phyloP scores from a whole-genome alignment of 345 rosid species.

The Melaleuca quinquenervia region DNA sequence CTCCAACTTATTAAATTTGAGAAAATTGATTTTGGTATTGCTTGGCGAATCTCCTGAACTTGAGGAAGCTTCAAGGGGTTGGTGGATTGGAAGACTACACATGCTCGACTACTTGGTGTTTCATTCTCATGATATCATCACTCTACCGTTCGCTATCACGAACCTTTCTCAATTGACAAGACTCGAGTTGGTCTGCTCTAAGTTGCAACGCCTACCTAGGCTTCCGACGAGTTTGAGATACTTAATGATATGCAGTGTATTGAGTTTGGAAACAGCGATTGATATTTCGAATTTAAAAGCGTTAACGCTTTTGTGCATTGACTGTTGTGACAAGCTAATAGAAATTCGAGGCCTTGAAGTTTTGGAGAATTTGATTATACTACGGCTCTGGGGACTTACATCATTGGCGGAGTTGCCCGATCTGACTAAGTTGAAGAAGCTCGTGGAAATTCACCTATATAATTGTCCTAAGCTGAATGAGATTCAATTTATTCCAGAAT shows the following conservation, averaged over 20 bases:
- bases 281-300: not conserved
- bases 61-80: not conserved
- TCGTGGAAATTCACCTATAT: not conserved
- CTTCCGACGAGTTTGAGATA: not conserved
- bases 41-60: not conserved
- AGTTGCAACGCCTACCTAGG: not conserved
- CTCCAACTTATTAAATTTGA: not conserved
- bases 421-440: not conserved
- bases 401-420: not conserved
- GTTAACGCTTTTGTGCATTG: fast-evolving
- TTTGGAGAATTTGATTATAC: not conserved
- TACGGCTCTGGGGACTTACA: fast-evolving
- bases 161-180: too few species aligned
- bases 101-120: not conserved
- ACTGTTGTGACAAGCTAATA: fast-evolving
- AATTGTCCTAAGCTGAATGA: not conserved
- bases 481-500: not conserved
- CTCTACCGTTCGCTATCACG: too few species aligned
- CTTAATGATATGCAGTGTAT: too few species aligned
- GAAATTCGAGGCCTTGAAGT: not conserved
- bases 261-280: not conserved
- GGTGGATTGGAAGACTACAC: not conserved
- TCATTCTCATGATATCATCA: not conserved
- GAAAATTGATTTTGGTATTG: fast-evolving
- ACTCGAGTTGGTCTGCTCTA: too few species aligned